Conservation (phyloP, 1,284 basidiomycete genomes). For the Sphaerobolus stellatus region DNA sequence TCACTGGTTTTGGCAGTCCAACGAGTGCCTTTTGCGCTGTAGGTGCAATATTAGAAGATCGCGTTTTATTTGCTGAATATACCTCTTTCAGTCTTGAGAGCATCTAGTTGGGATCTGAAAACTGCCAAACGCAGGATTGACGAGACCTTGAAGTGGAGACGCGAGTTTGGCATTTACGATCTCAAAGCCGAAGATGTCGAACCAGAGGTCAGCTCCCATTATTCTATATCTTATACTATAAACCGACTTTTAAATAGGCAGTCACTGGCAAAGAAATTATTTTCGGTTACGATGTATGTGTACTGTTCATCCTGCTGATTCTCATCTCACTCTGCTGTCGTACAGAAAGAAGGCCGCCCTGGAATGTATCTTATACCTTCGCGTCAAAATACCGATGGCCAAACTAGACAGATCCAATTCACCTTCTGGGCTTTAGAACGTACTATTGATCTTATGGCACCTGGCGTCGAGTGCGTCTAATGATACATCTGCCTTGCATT, state of each 20-base stretch:
- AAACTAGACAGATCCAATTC: slow-evolving; percentile 72
- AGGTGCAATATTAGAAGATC: slow-evolving; percentile 14
- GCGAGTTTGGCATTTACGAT: slow-evolving; percentile 69
- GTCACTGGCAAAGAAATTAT: slow-evolving; percentile 72
- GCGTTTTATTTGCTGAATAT: not conserved
- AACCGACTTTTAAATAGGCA: slow-evolving; percentile 38
- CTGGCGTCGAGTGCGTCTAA: slow-evolving; percentile 69
- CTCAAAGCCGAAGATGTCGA: slow-evolving; percentile 61
- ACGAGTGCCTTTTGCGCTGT: slow-evolving; percentile 68
- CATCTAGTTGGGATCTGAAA: slow-evolving; percentile 63
- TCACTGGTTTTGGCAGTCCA: slow-evolving; percentile 39
- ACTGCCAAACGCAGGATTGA: slow-evolving; percentile 63
- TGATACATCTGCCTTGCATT: slow-evolving; percentile 19
- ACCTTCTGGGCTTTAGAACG: slow-evolving; percentile 75
- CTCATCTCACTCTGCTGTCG: slow-evolving; percentile 10
- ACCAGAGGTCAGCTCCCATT: slow-evolving; percentile 53
- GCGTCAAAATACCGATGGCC: slow-evolving; percentile 80
- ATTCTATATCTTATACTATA: slow-evolving; percentile 3
- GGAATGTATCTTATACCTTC: slow-evolving; percentile 79
- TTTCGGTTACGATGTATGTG: slow-evolving; percentile 67
- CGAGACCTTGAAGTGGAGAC: slow-evolving; percentile 69
- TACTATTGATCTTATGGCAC: slow-evolving; percentile 68
- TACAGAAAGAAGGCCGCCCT: slow-evolving; percentile 54
- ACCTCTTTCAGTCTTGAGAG: slow-evolving; percentile 44
- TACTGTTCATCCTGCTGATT: not conserved